phyloP scores from a whole-genome alignment of 345 rosid species.

The Cochlearia excelsa region DNA sequence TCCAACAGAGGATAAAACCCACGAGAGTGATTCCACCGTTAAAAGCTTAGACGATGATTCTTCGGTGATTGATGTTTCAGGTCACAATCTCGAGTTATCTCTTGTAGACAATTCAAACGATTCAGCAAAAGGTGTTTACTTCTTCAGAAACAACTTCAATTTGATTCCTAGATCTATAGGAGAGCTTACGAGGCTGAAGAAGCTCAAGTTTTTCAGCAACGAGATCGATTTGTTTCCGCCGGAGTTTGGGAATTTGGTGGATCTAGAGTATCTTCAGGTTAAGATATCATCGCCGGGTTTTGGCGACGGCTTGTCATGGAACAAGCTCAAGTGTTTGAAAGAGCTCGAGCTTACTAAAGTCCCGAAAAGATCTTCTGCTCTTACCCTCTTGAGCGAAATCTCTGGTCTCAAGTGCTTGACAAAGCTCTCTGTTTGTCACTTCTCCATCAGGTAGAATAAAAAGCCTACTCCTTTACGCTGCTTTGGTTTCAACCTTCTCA shows the following conservation, averaged over 20 bases:
- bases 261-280: constrained; percentile 82
- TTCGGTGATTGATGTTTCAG: constrained; percentile 66
- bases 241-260: constrained; percentile 64
- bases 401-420: constrained; percentile 74
- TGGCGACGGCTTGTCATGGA: constrained; percentile 53
- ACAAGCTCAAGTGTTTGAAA: constrained; percentile 65
- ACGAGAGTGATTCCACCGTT: constrained; percentile 18
- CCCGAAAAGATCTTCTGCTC: constrained; percentile 63
- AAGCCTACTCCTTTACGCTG: constrained; percentile 5
- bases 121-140: constrained; percentile 56
- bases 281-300: constrained; percentile 65
- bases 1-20: constrained; percentile 5
- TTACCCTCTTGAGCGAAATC: constrained; percentile 75
- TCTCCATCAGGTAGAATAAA: constrained; percentile 67
- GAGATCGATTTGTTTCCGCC: constrained; percentile 68
- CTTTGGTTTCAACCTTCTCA: constrained; percentile 21
- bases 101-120: constrained; percentile 41
- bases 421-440: constrained; percentile 84
- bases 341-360: constrained; percentile 84
- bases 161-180: constrained; percentile 77
- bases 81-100: constrained; percentile 64
- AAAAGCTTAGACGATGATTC: constrained; percentile 47
- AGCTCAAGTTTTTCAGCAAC: constrained; percentile 80
- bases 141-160: constrained; percentile 70
- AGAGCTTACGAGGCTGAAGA: constrained; percentile 48